phyloP scores from a whole-genome alignment of 139 green algal genomes.

The Chlorella sorokiniana region DNA sequence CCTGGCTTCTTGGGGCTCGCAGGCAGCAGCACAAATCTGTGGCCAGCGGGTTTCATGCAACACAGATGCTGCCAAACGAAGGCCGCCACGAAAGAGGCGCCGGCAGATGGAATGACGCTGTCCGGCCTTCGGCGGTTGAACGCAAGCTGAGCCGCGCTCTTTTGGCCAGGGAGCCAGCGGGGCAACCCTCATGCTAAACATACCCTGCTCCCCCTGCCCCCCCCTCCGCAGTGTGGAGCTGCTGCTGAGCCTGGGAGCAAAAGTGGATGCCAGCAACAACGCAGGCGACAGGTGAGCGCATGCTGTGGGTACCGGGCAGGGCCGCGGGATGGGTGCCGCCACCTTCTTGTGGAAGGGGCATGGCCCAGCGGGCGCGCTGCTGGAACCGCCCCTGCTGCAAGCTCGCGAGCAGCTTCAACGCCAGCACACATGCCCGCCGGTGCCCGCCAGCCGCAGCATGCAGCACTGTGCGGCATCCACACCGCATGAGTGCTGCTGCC shows the following conservation, averaged over 20 bases:
- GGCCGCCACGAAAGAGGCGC: no score
- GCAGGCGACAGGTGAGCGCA: slow-evolving; percentile 71
- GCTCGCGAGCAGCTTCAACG: no score
- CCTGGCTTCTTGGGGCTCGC: not conserved
- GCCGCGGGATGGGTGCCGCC: no score
- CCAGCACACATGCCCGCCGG: no score
- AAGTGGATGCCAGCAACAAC: slow-evolving; percentile 94
- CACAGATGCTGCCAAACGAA: no score
- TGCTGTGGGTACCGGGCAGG: no score
- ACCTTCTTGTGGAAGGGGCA: no score
- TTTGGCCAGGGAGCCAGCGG: no score
- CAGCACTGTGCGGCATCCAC: not conserved
- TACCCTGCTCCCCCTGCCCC: not conserved
- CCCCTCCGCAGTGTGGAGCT: slow-evolving; percentile 54
- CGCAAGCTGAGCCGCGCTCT: not conserved
- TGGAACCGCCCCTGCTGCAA: no score
- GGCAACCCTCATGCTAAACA: not conserved
- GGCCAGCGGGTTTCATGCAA: not conserved
- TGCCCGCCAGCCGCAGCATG: not conserved
- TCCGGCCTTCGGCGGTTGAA: not conserved
- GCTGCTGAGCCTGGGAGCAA: slow-evolving; percentile 85
- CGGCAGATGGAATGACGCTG: not conserved
- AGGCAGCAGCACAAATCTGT: no score
- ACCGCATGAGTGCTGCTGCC: no score
- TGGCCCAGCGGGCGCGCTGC: no score